These are phyloP conservation scores for Alternaria conjuncta DNA, from an alignment of 2,329 filamentous ascomycete genomes.

Conservation along the genomic window DNA sequence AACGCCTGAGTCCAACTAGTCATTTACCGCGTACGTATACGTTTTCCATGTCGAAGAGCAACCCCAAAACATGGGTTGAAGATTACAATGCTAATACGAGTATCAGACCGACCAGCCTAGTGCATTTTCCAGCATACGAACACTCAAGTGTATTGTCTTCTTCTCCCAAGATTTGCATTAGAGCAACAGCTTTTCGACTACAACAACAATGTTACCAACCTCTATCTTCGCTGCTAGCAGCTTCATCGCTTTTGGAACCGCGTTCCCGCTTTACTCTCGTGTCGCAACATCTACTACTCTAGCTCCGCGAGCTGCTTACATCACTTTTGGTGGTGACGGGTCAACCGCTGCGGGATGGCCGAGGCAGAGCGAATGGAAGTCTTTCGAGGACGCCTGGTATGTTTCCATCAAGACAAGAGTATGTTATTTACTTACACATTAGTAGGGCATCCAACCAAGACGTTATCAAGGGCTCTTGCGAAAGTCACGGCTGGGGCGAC, in stretches of 20 bases:
- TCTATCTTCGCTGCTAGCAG: constrained; percentile 30
- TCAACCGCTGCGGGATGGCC: constrained; percentile 48
- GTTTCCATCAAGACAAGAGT: background rate
- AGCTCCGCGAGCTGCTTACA: constrained; percentile 29
- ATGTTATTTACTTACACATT: constrained; percentile 2
- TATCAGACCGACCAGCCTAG: background rate
- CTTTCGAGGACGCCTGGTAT: constrained; percentile 46
- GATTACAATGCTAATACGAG: background rate
- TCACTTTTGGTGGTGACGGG: constrained; percentile 46
- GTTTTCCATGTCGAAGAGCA: background rate
- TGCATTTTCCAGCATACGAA: background rate
- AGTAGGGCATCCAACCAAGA: constrained; percentile 43
- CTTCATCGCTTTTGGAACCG: constrained; percentile 31
- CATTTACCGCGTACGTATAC: background rate
- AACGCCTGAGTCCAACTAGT: background rate
- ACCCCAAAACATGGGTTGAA: background rate
- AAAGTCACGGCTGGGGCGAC: constrained; percentile 38
- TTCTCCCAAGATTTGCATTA: background rate
- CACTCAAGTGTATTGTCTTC: background rate
- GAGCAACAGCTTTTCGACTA: background rate
- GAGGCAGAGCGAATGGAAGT: constrained; percentile 39
- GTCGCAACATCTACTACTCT: constrained; percentile 15
- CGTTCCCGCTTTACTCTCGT: constrained; percentile 26
- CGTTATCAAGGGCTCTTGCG: constrained; percentile 48
- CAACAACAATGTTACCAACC: background rate